phyloP scores from a whole-genome alignment of 257 asterid genomes.

The Plantago elongata region DNA sequence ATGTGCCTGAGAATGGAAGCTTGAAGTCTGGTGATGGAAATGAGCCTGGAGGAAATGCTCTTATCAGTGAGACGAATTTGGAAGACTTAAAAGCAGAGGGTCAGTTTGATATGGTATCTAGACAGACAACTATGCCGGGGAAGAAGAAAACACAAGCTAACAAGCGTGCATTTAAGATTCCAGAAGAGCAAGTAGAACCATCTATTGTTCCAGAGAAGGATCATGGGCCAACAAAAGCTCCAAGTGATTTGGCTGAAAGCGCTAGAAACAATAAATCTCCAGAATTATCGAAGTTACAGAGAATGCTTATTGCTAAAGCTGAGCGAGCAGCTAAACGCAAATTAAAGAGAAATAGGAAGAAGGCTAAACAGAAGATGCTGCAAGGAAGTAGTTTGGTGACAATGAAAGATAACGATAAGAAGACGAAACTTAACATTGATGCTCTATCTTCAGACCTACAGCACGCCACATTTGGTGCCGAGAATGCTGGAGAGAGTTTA shows the following conservation, averaged over 20 bases:
- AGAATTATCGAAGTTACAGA: conserved; percentile 12
- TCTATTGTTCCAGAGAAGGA: conserved; percentile 22
- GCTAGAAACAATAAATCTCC: conserved; percentile 19
- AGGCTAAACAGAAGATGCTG: conserved; percentile 16
- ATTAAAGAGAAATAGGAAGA: conserved; percentile 38
- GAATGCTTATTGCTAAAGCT: conserved; percentile 17
- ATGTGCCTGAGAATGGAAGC: conserved; percentile 3
- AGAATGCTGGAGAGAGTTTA: conserved; percentile 22
- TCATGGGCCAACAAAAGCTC: conserved; percentile 15
- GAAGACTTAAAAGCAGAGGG: not conserved
- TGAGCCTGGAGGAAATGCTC: not conserved
- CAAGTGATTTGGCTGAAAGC: conserved; percentile 20
- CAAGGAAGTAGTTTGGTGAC: conserved; percentile 17
- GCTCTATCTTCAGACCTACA: conserved; percentile 15
- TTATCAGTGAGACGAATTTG: not conserved
- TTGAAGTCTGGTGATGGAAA: not conserved
- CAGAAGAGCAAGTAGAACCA: not conserved
- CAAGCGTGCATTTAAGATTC: not conserved
- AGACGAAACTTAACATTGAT: conserved; percentile 8
- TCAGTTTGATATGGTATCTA: not conserved
- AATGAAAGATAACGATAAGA: conserved; percentile 18
- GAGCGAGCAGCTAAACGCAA: conserved; percentile 22
- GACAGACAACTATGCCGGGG: not conserved
- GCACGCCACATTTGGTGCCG: conserved; percentile 18
- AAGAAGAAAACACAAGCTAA: not conserved